A percentile compares a stretch with the other conserved stretches of the same genome.
These are phyloP conservation scores for Entomophthora muscae DNA, from an alignment of 371 early-diverging fungal species.

Conservation along the genomic window DNA sequence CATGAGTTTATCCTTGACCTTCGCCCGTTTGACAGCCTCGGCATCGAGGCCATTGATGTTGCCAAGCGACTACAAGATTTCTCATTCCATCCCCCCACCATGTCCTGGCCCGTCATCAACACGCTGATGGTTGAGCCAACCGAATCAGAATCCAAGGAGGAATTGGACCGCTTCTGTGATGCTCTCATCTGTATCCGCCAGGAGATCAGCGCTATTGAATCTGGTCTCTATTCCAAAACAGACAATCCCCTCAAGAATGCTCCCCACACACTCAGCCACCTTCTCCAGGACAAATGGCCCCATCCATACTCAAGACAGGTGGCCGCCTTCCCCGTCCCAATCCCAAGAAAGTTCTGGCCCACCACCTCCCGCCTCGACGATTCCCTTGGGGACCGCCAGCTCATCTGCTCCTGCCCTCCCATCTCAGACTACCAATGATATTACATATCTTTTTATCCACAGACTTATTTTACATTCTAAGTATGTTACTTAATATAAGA, in stretches of 20 bases:
- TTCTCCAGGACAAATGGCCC: constrained; percentile 65
- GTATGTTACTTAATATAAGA: no score
- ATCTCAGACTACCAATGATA: constrained; percentile 20
- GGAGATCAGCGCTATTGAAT: constrained; percentile 76
- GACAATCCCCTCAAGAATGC: constrained; percentile 75
- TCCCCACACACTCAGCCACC: constrained; percentile 66
- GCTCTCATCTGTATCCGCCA: constrained; percentile 87
- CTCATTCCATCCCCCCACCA: constrained; percentile 94
- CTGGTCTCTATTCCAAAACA: constrained; percentile 57
- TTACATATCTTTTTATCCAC: no score
- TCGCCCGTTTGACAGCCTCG: constrained; percentile 66
- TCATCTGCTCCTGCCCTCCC: constrained; percentile 80
- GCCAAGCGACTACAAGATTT: constrained; percentile 97
- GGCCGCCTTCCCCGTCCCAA: constrained; percentile 82
- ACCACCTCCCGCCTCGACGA: constrained; percentile 81
- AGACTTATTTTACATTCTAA: no score
- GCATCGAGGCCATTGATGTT: constrained; percentile 84
- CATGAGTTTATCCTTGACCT: constrained; percentile 96
- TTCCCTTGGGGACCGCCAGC: constrained; percentile 82
- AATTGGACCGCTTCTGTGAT: constrained; percentile 91
- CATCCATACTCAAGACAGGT: constrained; percentile 55
- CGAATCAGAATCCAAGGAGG: constrained; percentile 80
- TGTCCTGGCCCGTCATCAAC: constrained; percentile 96
- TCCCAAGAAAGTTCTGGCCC: constrained; percentile 91
- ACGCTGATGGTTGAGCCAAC: constrained; percentile 98